Percentiles rank a stretch among this genome's conserved stretches.
These are phyloP conservation scores for Tuber borchii DNA, from an alignment of 495 filamentous ascomycete genomes.

Conservation along the genomic window DNA sequence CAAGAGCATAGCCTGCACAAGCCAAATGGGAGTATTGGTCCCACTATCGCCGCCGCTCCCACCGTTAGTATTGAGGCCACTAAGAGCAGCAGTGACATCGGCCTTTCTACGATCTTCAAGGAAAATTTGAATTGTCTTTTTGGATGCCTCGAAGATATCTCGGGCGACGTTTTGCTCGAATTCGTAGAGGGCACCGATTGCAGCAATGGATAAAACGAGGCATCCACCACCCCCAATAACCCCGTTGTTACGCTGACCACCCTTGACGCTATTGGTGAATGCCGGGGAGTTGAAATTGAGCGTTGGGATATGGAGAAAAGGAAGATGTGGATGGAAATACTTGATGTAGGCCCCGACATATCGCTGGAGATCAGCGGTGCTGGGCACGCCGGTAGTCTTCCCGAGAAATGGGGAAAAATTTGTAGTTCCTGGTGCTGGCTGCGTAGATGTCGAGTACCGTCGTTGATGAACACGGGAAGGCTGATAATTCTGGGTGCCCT, in stretches of 20 bases:
- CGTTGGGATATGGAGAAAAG: constrained; percentile 88
- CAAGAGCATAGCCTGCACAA: constrained; percentile 96
- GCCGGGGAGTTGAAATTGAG: constrained; percentile 79
- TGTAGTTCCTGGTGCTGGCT: constrained; percentile 42
- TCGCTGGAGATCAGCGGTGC: constrained; percentile 84
- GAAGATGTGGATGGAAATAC: constrained; percentile 91
- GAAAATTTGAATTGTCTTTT: constrained; percentile 90
- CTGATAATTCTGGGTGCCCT: constrained; percentile 32
- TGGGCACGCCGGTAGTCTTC: constrained; percentile 60
- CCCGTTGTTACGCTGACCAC: constrained; percentile 55
- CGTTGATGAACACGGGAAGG: constrained; percentile 30
- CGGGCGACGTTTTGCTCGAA: constrained; percentile 70
- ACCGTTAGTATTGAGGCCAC: constrained; percentile 51
- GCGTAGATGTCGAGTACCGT: constrained; percentile 44
- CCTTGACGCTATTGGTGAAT: constrained; percentile 54
- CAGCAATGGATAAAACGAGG: constrained; percentile 88
- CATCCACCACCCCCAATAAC: constrained; percentile 78
- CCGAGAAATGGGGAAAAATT: constrained; percentile 47
- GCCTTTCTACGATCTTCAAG: constrained; percentile 88
- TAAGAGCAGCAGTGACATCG: constrained; percentile 64
- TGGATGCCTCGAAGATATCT: constrained; percentile 84
- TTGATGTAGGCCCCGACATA: constrained; percentile 87
- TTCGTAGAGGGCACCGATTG: constrained; percentile 93
- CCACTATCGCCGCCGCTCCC: constrained; percentile 23
- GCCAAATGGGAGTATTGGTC: constrained; percentile 75